Conservation (phyloP, 306 rosid genomes). For the Vigna reflexopilosa region DNA sequence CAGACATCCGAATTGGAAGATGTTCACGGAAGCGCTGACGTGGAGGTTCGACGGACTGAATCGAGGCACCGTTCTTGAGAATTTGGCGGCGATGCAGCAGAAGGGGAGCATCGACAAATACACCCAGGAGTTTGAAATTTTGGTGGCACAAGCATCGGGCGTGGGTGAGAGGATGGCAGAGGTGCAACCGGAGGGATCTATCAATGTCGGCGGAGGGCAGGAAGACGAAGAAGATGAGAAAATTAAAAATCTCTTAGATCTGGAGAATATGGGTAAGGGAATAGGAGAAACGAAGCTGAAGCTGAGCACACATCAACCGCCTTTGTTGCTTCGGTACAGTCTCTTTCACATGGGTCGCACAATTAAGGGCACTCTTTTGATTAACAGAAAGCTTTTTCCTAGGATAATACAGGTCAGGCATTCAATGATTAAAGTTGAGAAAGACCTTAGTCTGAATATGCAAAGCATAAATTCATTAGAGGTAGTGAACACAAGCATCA, state of each 20-base stretch:
- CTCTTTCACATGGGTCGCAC: conserved; percentile 74
- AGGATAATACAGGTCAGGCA: conserved; percentile 68
- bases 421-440: conserved; percentile 74
- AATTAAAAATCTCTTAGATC: conserved; percentile 38
- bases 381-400: conserved; percentile 71
- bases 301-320: conserved; percentile 51
- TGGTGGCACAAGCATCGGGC: too few species aligned
- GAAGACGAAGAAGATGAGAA: conserved; percentile 24
- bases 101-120: too few species aligned
- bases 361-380: conserved; percentile 76
- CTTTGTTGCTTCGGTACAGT: conserved; percentile 78
- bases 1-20: too few species aligned
- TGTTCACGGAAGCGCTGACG: too few species aligned
- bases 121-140: too few species aligned
- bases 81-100: too few species aligned
- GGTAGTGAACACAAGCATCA: conserved; percentile 69
- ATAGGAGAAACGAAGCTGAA: conserved; percentile 30
- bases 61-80: too few species aligned
- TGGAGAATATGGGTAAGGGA: conserved; percentile 43
- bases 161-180: too few species aligned
- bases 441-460: conserved; percentile 42
- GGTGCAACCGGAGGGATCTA: too few species aligned
- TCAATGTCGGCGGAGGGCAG: too few species aligned
- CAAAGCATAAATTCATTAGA: conserved; percentile 67
- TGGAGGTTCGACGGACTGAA: too few species aligned